Evolutionary conservation across 371 early-diverging fungal genomes (phyloP).

Genomic region (Mucor velutinosus): DNA sequence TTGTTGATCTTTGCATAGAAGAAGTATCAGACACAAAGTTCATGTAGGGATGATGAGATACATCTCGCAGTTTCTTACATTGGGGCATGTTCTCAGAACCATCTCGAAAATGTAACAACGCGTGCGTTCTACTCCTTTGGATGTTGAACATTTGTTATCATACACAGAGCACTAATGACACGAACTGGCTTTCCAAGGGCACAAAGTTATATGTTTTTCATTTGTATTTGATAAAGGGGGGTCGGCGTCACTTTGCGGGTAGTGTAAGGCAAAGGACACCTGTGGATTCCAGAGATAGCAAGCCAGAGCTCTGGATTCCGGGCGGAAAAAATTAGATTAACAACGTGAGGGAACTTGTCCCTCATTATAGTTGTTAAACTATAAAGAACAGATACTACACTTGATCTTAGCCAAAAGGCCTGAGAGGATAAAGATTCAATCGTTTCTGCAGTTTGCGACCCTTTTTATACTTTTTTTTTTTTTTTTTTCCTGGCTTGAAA

Average conservation of each 20-base stretch:
- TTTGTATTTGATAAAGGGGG: constrained; percentile 19
- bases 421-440: constrained; percentile 60
- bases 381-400: constrained; percentile 85
- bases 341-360: constrained; percentile 47
- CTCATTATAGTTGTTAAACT: constrained; percentile 74
- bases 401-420: constrained; percentile 83
- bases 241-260: constrained; percentile 42
- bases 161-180: too few species aligned
- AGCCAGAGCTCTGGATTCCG: constrained; percentile 39
- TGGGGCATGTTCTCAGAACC: too few species aligned
- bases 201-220: too few species aligned
- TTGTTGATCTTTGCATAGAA: too few species aligned
- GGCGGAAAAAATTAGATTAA: constrained; percentile 63
- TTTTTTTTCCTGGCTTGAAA: too few species aligned
- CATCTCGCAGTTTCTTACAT: too few species aligned
- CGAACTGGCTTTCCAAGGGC: too few species aligned
- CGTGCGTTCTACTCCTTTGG: too few species aligned
- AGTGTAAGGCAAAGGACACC: constrained; percentile 50
- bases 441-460: constrained; percentile 15
- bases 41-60: too few species aligned
- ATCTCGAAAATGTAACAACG: too few species aligned
- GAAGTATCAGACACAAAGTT: too few species aligned
- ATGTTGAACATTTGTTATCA: too few species aligned
- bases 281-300: constrained; percentile 38
- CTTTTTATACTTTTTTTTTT: constrained; percentile 36